These are phyloP conservation scores for Talaromyces sp. DNA, from an alignment of 2,329 filamentous ascomycete genomes.

Conservation along the genomic window DNA sequence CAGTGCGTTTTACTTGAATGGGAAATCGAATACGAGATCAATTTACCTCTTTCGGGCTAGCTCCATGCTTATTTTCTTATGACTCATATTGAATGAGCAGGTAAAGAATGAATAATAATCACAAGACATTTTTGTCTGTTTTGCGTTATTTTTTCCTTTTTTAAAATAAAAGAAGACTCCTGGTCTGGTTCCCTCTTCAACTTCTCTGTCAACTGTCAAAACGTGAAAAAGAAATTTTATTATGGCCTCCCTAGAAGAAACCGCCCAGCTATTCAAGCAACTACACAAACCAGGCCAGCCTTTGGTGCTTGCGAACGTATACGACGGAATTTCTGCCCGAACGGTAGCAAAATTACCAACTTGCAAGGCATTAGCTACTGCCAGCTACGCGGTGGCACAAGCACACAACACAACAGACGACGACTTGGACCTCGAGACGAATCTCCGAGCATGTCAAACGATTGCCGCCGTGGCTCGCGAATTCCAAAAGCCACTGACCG, in stretches of 20 bases:
- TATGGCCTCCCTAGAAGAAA: background rate
- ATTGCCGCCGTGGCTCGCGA: slow-evolving; percentile 40
- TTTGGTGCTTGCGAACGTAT: background rate
- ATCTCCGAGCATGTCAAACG: slow-evolving; percentile 43
- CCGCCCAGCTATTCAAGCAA: background rate
- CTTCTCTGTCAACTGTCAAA: background rate
- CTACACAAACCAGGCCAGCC: background rate
- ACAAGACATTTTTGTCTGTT: too few relatives aligned
- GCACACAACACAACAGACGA: slow-evolving; percentile 43
- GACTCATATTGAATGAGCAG: too few relatives aligned
- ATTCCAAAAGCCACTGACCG: slow-evolving; percentile 45
- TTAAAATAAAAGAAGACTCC: too few relatives aligned
- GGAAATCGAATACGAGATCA: too few relatives aligned
- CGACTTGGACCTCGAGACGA: slow-evolving; percentile 47
- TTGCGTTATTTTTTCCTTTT: too few relatives aligned
- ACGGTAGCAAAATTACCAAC: background rate
- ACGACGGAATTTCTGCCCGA: background rate
- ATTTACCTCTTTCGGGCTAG: too few relatives aligned
- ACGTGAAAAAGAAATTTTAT: background rate
- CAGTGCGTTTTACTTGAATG: too few relatives aligned
- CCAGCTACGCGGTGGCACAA: slow-evolving; percentile 48
- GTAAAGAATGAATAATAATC: too few relatives aligned
- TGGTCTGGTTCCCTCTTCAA: too few relatives aligned
- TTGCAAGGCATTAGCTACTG: slow-evolving; percentile 44
- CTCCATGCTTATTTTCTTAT: too few relatives aligned